phyloP scores from a whole-genome alignment of 805 yeast genomes.

The Debaryomyces prosopidis region DNA sequence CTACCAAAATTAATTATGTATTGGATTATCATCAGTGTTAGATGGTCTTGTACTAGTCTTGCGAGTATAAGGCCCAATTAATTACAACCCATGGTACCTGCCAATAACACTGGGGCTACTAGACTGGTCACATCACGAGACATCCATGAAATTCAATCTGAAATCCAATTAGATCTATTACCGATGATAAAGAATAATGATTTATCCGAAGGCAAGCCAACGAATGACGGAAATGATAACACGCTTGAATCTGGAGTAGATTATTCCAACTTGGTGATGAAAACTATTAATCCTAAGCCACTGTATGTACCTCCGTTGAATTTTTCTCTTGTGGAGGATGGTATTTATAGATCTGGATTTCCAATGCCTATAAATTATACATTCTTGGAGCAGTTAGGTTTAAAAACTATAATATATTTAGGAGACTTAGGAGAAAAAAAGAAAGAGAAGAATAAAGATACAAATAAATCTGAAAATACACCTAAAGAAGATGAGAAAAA shows the following conservation, averaged over 20 bases:
- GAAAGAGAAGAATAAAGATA: constrained; percentile 19
- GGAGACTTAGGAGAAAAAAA: constrained; percentile 57
- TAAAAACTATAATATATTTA: constrained; percentile 78
- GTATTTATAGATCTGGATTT: constrained; percentile 88
- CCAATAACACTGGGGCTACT: neutral
- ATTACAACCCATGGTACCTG: too few species aligned
- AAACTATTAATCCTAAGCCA: constrained; percentile 13
- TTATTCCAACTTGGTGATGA: constrained; percentile 6
- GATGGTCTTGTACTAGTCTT: too few species aligned
- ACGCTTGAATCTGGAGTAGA: neutral
- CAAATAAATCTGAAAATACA: constrained; percentile 9
- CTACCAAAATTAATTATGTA: too few species aligned
- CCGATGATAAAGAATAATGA: constrained; percentile 9
- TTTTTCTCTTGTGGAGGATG: constrained; percentile 84
- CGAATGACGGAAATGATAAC: neutral
- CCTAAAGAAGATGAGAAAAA: constrained; percentile 14
- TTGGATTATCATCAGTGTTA: too few species aligned
- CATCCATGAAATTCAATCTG: constrained; percentile 9
- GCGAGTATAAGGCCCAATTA: too few species aligned
- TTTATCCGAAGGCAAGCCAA: neutral
- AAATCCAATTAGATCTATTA: constrained; percentile 8
- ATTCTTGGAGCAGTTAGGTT: constrained; percentile 66
- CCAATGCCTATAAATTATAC: constrained; percentile 85
- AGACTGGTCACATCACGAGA: neutral
- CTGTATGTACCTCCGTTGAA: constrained; percentile 83